These are phyloP conservation scores for Cordyceps sp. DNA, from an alignment of 2,329 filamentous ascomycete species.

Conservation along the genomic window DNA sequence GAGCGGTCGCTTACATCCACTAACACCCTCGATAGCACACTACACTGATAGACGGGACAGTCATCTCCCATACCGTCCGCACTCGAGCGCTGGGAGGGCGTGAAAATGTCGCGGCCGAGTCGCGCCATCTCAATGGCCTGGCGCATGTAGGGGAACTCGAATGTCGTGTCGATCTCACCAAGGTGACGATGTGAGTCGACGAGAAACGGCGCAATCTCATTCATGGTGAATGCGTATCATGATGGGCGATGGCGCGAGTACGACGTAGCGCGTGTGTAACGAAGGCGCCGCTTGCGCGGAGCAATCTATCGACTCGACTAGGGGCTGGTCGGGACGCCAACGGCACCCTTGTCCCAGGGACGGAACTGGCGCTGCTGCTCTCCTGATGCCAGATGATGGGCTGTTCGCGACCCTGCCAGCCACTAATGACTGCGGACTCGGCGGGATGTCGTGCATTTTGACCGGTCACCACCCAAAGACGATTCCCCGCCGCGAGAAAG, in stretches of 20 bases:
- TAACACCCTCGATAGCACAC: conserved; percentile 2
- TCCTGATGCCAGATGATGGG: no score
- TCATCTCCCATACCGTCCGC: not conserved
- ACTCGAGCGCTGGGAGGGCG: not conserved
- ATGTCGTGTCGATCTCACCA: no score
- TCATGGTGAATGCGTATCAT: not conserved
- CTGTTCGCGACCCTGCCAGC: no score
- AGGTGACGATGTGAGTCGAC: not conserved
- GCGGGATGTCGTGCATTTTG: no score
- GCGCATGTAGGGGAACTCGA: not conserved
- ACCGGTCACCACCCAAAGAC: no score
- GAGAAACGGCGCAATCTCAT: not conserved
- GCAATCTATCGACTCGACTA: no score
- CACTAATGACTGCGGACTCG: no score
- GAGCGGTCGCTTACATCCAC: not conserved
- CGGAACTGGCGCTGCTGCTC: no score
- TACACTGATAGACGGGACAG: conserved; percentile 3
- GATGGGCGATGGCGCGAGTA: not conserved
- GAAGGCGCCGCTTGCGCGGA: no score
- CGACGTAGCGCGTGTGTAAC: not conserved
- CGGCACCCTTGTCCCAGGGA: no score
- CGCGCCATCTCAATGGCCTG: not conserved
- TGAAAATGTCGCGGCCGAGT: not conserved
- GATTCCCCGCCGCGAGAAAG: no score
- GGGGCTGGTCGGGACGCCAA: no score